Evolutionary conservation across 1,284 basidiomycete genomes (phyloP).

Genomic region (Malassezia arunalokei): DNA sequence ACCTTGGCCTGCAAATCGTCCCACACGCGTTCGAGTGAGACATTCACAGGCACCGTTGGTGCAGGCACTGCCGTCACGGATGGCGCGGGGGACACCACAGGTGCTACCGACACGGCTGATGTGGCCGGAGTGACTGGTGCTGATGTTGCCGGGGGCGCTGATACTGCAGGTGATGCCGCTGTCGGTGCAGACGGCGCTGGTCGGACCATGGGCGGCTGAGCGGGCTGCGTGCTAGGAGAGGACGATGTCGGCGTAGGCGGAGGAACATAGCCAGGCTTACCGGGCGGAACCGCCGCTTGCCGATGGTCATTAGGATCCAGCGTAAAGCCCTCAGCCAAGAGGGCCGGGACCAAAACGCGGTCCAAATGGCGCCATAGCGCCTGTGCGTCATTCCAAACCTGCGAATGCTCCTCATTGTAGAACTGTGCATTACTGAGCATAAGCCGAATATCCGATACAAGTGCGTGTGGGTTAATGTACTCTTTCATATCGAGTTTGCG

Average conservation of each 20-base stretch:
- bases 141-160: neutral
- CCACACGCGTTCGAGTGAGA: constrained; percentile 6
- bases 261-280: constrained; percentile 8
- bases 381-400: constrained; percentile 35
- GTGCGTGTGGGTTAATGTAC: constrained; percentile 35
- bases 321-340: constrained; percentile 40
- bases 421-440: constrained; percentile 43
- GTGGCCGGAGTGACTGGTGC: neutral
- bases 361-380: constrained; percentile 27
- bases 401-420: constrained; percentile 31
- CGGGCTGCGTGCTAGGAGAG: neutral
- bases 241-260: neutral
- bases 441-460: constrained; percentile 29
- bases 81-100: neutral
- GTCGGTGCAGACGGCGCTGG: neutral
- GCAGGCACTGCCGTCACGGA: neutral
- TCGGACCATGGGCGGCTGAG: neutral
- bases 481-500: constrained; percentile 20
- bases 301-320: constrained; percentile 39
- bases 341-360: constrained; percentile 27
- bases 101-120: neutral
- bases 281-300: constrained; percentile 31
- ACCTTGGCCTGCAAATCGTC: neutral
- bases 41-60: neutral
- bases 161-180: neutral